Conservation (phyloP, 78 protist genomes). For the Dictyostelium brefeldianum region DNA sequence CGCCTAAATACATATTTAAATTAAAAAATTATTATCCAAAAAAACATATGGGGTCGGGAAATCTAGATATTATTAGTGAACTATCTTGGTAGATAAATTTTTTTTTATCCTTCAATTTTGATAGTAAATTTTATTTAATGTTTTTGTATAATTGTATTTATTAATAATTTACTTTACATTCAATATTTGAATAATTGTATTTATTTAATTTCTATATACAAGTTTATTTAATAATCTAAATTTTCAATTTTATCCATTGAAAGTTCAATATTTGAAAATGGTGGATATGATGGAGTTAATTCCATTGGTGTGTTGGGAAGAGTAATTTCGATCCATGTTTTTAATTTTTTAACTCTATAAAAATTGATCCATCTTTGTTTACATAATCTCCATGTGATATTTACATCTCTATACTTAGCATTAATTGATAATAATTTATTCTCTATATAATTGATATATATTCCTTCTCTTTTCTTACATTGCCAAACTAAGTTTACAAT, state of each 20-base stretch:
- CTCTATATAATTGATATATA: not conserved
- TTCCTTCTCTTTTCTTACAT: not conserved
- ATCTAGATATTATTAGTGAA: too few relatives aligned
- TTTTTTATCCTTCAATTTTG: too few relatives aligned
- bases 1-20: too few relatives aligned
- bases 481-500: not conserved
- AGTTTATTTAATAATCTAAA: too few relatives aligned
- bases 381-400: not conserved
- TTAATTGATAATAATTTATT: not conserved
- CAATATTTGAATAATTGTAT: too few relatives aligned
- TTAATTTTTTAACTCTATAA: conserved; percentile 1
- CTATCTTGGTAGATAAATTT: too few relatives aligned
- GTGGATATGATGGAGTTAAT: not conserved
- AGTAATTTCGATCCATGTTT: not conserved
- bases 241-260: not conserved
- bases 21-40: too few relatives aligned
- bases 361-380: not conserved
- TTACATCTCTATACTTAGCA: not conserved
- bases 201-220: too few relatives aligned
- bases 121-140: too few relatives aligned
- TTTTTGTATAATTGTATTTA: too few relatives aligned
- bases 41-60: too few relatives aligned
- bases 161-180: too few relatives aligned
- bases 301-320: not conserved
- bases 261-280: conserved; percentile 18